Evolutionary conservation across 306 rosid genomes (phyloP).

Genomic region (Arachis stenosperma): DNA sequence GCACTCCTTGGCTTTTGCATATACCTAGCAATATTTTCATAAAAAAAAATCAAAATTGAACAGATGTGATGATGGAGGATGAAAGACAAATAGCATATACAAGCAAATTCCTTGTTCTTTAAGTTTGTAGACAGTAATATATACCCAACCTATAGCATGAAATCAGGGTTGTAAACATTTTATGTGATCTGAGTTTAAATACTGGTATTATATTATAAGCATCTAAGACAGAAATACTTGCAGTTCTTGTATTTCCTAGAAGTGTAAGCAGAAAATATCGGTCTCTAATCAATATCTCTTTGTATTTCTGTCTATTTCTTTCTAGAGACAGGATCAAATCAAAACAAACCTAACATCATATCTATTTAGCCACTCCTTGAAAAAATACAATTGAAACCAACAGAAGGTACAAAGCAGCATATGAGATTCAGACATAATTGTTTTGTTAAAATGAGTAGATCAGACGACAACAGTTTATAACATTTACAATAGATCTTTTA

Average conservation of each 20-base stretch:
- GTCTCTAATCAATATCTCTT: too few relatives aligned
- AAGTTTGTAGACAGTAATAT: neutral
- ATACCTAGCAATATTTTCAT: slow-evolving; percentile 58
- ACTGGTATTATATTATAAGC: neutral
- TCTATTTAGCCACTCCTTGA: neutral
- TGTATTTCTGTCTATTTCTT: too few relatives aligned
- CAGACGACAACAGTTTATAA: too few relatives aligned
- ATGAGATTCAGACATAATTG: neutral
- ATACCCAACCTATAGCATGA: slow-evolving; percentile 17
- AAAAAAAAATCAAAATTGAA: slow-evolving; percentile 28
- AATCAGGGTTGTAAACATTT: neutral
- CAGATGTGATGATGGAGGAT: slow-evolving; percentile 15
- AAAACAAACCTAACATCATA: too few relatives aligned
- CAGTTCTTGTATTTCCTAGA: too few relatives aligned
- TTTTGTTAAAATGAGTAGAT: neutral
- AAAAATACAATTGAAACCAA: neutral
- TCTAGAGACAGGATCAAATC: too few relatives aligned
- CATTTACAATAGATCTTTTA: neutral
- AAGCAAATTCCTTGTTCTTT: slow-evolving; percentile 27
- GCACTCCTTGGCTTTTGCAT: slow-evolving; percentile 89
- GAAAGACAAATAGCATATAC: neutral
- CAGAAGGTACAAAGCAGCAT: neutral
- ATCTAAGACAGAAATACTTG: neutral
- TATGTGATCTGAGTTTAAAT: neutral
- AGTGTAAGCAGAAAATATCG: too few relatives aligned